A percentile compares a stretch with the other conserved stretches of the same genome.
These are phyloP conservation scores for Penicillium angulare DNA, from an alignment of 495 filamentous ascomycete species.

Conservation along the genomic window DNA sequence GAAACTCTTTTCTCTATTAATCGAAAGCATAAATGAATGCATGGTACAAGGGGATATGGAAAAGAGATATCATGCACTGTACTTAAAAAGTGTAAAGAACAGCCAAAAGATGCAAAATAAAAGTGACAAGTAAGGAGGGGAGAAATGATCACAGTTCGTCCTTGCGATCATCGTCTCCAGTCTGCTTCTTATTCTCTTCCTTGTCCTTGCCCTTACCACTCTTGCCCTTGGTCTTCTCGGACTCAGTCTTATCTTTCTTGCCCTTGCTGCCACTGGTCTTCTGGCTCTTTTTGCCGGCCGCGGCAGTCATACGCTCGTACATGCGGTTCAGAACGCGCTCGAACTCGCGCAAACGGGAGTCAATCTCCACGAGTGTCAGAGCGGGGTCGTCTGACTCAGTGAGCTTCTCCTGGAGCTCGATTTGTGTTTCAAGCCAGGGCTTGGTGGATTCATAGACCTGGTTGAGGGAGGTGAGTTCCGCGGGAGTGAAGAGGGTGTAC, in stretches of 20 bases:
- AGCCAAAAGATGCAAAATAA: conserved; percentile 1
- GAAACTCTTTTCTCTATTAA: conserved; percentile 22
- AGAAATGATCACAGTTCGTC: conserved; percentile 44
- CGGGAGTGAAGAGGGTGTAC: conserved; percentile 42
- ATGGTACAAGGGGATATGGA: conserved; percentile 20
- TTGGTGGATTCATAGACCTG: conserved; percentile 36
- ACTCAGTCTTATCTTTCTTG: conserved; percentile 44
- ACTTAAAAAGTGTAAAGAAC: conserved; percentile 3
- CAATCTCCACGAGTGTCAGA: conserved; percentile 65
- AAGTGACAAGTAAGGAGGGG: background rate
- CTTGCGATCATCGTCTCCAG: conserved; percentile 30
- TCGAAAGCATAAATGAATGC: conserved; percentile 14
- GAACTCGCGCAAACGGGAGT: conserved; percentile 52
- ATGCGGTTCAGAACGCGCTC: conserved; percentile 73
- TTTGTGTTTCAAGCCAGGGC: conserved; percentile 67
- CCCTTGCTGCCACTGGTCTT: conserved; percentile 52
- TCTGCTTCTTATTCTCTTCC: conserved; percentile 20
- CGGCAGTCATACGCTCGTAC: conserved; percentile 50
- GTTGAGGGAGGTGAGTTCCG: conserved; percentile 55
- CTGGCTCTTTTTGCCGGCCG: conserved; percentile 46
- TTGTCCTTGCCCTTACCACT: conserved; percentile 28
- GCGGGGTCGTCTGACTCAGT: conserved; percentile 67
- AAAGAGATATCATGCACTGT: conserved; percentile 15
- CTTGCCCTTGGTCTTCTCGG: conserved; percentile 42
- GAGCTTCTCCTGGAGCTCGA: conserved; percentile 66